Base-by-base conservation (phyloP, 2,329 filamentous ascomycete genomes). In the Pseudocercospora ulei region DNA sequence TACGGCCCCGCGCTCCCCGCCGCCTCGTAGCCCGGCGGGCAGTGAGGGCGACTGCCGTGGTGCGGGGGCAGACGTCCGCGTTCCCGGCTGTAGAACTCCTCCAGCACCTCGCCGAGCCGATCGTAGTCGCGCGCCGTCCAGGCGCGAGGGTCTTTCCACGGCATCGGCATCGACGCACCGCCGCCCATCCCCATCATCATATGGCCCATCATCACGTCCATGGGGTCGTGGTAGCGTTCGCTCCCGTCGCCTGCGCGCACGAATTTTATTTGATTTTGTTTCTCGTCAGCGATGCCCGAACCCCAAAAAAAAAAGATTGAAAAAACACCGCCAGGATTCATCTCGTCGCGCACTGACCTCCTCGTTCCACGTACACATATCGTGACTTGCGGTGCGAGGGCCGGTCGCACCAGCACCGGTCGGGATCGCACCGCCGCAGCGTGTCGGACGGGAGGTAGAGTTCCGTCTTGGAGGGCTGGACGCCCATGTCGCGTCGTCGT, bases 61-160 rank as follows among this genome's bases (percentile, higher is more conserved):
- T n/a, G n/a, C n/a, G n/a, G n/a, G n/a, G n/a, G n/a, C n/a, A n/a
- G n/a, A 39, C 30, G 20, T 7, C 18, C 39, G 38, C 23, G 22
- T 33, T 33, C 30, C 12, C 30, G 30, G n/a, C 23, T 40, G 11
- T 14, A 20, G 17, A 43, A 50, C 40, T 55, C 51, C 7, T 39
- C 40, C 36, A 55, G 19, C 6, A 56, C 43, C 14, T 53, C 44
- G 2, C 46, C 47, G 27, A 56, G 35, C 20, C 51, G 39, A 33
- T 56, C 50, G 38, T 42, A 55, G 35, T 56, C 54, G 19, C 44
- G 45, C n/a, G 43, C 34, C 9, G 46, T 46, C 54, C 54, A 56
- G 8, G 43, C 33, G 7, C 38, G 11, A 14, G 47, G 38, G 25
- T 44, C 38, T 16, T 50, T 46, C 43, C 46, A 52, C 9, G 46